Conservation (phyloP, 1,284 basidiomycete genomes). For the Marasmius sp. region DNA sequence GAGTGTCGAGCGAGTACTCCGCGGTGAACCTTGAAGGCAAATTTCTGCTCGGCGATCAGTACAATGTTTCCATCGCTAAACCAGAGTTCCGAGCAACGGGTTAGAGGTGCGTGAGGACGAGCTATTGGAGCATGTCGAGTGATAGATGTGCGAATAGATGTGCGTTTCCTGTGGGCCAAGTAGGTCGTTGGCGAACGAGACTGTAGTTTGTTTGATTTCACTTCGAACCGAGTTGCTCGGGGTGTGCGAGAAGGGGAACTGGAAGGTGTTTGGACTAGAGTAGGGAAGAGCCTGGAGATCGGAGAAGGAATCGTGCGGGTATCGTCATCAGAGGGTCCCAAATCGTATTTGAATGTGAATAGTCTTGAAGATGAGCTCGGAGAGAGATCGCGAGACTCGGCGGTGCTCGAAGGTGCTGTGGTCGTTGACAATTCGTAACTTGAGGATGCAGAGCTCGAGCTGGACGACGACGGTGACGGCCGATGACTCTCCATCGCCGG, state of each 20-base stretch:
- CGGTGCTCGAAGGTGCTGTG: too few relatives aligned
- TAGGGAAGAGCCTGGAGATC: neutral
- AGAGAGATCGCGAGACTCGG: neutral
- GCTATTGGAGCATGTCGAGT: neutral
- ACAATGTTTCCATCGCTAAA: slow-evolving; percentile 43
- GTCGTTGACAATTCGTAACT: neutral
- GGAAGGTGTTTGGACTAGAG: slow-evolving; percentile 7
- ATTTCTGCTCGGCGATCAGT: slow-evolving; percentile 27
- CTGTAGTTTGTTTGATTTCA: slow-evolving; percentile 2
- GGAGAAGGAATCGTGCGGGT: neutral
- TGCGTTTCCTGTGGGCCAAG: neutral
- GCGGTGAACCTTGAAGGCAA: slow-evolving; percentile 42
- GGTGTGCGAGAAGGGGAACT: slow-evolving; percentile 19
- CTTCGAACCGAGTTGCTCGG: slow-evolving; percentile 30
- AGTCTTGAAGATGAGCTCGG: neutral
- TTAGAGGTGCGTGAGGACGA: neutral
- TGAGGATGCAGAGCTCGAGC: slow-evolving; percentile 20
- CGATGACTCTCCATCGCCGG: neutral
- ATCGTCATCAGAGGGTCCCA: neutral
- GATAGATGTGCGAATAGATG: neutral
- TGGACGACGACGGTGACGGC: slow-evolving; percentile 15
- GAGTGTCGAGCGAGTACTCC: slow-evolving; percentile 42
- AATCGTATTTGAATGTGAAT: neutral
- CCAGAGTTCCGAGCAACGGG: slow-evolving; percentile 25
- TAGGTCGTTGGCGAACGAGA: neutral